A percentile compares a stretch with the other conserved stretches of the same genome.
These are phyloP conservation scores for Pythium utonaiense DNA, from an alignment of 352 stramenopile genomes.

Conservation along the genomic window DNA sequence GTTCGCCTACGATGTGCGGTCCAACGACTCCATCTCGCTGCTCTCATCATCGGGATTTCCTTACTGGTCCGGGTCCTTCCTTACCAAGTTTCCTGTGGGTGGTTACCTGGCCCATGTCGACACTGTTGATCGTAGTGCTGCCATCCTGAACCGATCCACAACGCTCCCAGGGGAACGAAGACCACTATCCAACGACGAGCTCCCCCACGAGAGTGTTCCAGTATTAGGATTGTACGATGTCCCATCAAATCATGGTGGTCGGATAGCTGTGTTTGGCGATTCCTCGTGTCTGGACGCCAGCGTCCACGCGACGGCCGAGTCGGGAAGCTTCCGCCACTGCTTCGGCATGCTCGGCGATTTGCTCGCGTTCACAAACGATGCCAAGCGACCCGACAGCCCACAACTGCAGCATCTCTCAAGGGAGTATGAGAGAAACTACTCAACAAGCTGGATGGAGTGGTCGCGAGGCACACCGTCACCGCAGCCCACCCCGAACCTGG, in stretches of 20 bases:
- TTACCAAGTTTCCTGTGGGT: slow-evolving; percentile 63
- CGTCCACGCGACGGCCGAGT: slow-evolving; percentile 28
- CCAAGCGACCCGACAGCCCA: slow-evolving; percentile 11
- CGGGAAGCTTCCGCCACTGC: slow-evolving; percentile 44
- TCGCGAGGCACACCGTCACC: slow-evolving; percentile 8
- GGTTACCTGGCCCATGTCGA: slow-evolving; percentile 62
- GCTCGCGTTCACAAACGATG: slow-evolving; percentile 56
- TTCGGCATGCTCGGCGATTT: slow-evolving; percentile 61
- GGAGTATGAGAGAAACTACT: slow-evolving; percentile 16
- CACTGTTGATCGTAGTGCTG: slow-evolving; percentile 46
- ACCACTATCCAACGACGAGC: slow-evolving; percentile 19
- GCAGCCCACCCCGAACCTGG: slow-evolving; percentile 15
- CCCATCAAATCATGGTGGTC: slow-evolving; percentile 49
- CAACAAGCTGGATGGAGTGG: background rate
- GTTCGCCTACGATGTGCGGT: slow-evolving; percentile 55
- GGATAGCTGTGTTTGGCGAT: slow-evolving; percentile 75
- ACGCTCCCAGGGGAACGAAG: background rate
- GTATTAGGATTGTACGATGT: slow-evolving; percentile 70
- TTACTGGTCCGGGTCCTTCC: slow-evolving; percentile 61
- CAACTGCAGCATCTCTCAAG: slow-evolving; percentile 12
- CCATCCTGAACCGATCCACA: slow-evolving; percentile 38
- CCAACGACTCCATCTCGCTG: slow-evolving; percentile 44
- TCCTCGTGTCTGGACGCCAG: slow-evolving; percentile 69
- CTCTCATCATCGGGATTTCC: slow-evolving; percentile 40
- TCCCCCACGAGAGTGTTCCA: slow-evolving; percentile 32